A percentile compares a stretch with the other conserved stretches of the same genome.
Conservation (phyloP, 495 filamentous ascomycete species). For the Penicillium tannophilum region DNA sequence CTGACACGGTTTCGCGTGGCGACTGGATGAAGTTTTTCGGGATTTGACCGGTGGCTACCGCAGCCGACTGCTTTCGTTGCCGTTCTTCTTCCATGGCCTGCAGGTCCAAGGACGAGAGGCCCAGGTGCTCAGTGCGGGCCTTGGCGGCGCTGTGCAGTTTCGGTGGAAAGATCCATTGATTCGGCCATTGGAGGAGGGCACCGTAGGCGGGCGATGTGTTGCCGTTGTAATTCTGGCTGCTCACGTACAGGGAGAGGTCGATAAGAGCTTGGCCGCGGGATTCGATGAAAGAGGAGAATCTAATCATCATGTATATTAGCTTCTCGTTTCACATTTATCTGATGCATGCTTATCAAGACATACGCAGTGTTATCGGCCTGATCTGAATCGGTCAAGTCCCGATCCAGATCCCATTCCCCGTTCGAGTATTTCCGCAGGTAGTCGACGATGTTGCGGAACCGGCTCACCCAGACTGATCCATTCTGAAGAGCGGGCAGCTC, state of each 20-base stretch:
- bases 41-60: constrained; percentile 43
- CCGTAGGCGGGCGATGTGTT: constrained; percentile 76
- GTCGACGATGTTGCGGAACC: constrained; percentile 72
- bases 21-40: constrained; percentile 44
- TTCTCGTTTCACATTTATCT: not conserved
- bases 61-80: constrained; percentile 45
- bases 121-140: constrained; percentile 70
- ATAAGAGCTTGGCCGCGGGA: constrained; percentile 66
- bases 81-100: constrained; percentile 51
- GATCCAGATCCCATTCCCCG: constrained; percentile 58
- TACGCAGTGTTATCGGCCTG: constrained; percentile 60
- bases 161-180: constrained; percentile 77
- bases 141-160: constrained; percentile 66
- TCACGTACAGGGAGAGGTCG: constrained; percentile 84
- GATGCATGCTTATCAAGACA: constrained; percentile 15
- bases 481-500: constrained; percentile 75
- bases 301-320: constrained; percentile 19
- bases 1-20: constrained; percentile 45
- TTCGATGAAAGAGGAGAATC: constrained; percentile 63
- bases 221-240: constrained; percentile 76
- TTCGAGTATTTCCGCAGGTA: constrained; percentile 62
- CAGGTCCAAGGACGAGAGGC: constrained; percentile 67
- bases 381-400: constrained; percentile 43
- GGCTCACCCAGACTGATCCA: constrained; percentile 62
- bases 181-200: constrained; percentile 75